Conservation (phyloP, 176 grass and related monocot species). For the Paspalum vaginatum region DNA sequence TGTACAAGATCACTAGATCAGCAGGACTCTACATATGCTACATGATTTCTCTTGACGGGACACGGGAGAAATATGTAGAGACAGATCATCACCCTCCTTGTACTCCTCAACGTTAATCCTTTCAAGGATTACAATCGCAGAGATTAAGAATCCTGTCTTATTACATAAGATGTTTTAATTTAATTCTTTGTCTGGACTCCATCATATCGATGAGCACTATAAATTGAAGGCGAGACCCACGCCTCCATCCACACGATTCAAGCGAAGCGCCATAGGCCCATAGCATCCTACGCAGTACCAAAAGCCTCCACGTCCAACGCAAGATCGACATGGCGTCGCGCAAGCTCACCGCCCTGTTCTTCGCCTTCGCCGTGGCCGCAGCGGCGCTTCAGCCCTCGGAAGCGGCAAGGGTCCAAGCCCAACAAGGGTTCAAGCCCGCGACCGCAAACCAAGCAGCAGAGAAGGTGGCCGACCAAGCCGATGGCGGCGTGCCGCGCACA, state of each 20-base stretch:
- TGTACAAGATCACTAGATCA: too few relatives aligned
- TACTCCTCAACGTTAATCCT: not conserved
- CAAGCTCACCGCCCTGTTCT: not conserved
- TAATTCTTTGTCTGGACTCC: not conserved
- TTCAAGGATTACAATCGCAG: too few relatives aligned
- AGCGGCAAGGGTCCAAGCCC: not conserved
- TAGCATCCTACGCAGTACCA: too few relatives aligned
- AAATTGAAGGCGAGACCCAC: slow-evolving; percentile 29
- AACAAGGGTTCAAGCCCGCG: not conserved
- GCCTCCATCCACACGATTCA: not conserved
- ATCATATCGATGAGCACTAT: not conserved
- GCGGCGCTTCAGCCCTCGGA: not conserved
- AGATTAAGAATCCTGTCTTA: not conserved
- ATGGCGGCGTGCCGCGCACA: not conserved
- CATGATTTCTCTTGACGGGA: not conserved
- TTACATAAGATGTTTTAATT: not conserved
- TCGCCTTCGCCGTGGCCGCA: slow-evolving; percentile 12
- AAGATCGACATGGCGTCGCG: not conserved
- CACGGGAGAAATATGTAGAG: not conserved
- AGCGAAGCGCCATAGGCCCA: not conserved
- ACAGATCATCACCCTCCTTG: not conserved
- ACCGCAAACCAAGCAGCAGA: not conserved
- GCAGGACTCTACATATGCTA: not conserved
- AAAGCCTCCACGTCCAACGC: not conserved
- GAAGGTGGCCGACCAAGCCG: not conserved